These are phyloP conservation scores for Aphanomyces cochlioides DNA, from an alignment of 352 stramenopile species.

Conservation along the genomic window DNA sequence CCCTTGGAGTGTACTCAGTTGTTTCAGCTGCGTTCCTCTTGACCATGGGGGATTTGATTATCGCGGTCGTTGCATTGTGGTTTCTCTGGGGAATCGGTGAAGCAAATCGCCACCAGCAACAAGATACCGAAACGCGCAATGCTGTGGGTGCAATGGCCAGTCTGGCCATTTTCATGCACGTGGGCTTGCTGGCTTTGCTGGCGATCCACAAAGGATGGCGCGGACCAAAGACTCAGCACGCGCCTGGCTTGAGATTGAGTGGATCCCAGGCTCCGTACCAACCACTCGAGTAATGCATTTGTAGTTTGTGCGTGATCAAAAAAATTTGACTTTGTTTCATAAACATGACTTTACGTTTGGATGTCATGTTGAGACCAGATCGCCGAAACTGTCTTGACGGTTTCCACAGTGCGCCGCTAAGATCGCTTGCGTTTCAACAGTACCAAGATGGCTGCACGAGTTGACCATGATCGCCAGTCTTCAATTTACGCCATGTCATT, in stretches of 20 bases:
- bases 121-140: too few relatives aligned
- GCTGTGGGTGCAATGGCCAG: background rate
- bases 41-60: background rate
- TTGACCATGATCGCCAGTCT: too few relatives aligned
- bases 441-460: too few relatives aligned
- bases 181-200: background rate
- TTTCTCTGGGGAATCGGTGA: background rate
- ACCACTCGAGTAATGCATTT: background rate
- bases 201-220: constrained; percentile 13
- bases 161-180: background rate
- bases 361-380: too few relatives aligned
- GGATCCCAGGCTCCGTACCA: background rate
- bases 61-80: constrained; percentile 2
- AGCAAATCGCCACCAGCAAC: background rate
- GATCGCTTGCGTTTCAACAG: too few relatives aligned
- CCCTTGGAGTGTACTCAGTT: background rate
- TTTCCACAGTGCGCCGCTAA: too few relatives aligned
- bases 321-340: too few relatives aligned
- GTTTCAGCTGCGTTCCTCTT: constrained; percentile 1
- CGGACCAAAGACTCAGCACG: background rate
- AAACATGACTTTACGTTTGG: too few relatives aligned
- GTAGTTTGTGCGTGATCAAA: too few relatives aligned
- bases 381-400: too few relatives aligned
- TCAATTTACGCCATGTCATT: too few relatives aligned
- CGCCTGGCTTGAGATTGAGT: background rate